These are phyloP conservation scores for Camelina neglecta DNA, from an alignment of 345 rosid genomes.

Conservation along the genomic window DNA sequence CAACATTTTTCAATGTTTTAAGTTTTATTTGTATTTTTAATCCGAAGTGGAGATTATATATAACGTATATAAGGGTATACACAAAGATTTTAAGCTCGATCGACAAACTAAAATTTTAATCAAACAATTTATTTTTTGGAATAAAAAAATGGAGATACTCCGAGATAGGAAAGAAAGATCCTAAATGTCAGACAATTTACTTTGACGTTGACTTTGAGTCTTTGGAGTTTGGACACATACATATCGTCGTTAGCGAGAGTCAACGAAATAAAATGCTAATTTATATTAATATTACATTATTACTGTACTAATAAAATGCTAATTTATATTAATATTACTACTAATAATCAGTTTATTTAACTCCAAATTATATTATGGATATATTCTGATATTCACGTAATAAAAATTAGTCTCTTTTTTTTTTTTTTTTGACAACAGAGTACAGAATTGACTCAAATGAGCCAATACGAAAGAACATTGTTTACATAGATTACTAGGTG, in stretches of 20 bases:
- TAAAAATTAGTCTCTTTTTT: no score
- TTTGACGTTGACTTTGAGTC: constrained; percentile 3
- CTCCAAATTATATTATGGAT: neutral
- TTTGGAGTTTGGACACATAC: neutral
- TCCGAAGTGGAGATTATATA: neutral
- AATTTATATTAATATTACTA: no score
- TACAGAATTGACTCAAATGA: no score
- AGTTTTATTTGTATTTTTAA: neutral
- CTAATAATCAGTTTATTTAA: neutral
- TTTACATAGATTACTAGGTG: no score
- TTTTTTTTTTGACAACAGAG: no score
- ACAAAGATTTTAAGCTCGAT: neutral
- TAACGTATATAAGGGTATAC: neutral
- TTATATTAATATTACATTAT: no score
- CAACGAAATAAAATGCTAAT: neutral
- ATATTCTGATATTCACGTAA: neutral
- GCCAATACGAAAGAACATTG: no score
- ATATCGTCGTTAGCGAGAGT: neutral
- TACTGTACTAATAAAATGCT: no score
- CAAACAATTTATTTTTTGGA: neutral
- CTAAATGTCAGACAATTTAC: neutral
- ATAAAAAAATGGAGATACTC: neutral
- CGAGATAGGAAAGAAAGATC: neutral
- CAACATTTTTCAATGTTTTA: neutral
- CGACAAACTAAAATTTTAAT: neutral